phyloP scores from a whole-genome alignment of 176 grass and related monocot species.

The Rhipidocladum racemiflorum region DNA sequence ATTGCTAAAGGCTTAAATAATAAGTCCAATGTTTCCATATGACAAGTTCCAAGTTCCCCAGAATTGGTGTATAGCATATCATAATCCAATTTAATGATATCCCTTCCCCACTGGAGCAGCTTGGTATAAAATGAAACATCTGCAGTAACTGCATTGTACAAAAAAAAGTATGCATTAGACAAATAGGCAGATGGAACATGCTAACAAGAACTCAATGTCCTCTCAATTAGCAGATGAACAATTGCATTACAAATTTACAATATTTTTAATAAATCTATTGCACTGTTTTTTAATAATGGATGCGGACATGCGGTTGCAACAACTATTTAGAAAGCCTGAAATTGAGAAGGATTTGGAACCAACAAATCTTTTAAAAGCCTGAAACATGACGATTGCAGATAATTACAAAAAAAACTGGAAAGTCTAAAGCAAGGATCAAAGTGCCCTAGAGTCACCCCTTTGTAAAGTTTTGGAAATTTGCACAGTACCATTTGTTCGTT shows the following conservation, averaged over 20 bases:
- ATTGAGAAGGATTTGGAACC: too few species aligned
- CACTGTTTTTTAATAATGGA: neutral
- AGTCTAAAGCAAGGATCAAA: neutral
- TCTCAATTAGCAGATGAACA: neutral
- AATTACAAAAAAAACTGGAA: too few species aligned
- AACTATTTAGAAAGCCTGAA: too few species aligned
- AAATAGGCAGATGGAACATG: neutral
- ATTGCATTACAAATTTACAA: neutral
- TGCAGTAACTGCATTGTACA: slow-evolving; percentile 17
- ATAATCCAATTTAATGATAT: neutral
- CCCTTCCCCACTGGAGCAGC: neutral
- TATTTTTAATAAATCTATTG: neutral
- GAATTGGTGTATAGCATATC: neutral
- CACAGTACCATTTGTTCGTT: neutral
- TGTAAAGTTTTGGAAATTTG: neutral
- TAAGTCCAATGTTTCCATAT: neutral
- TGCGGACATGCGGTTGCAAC: too few species aligned
- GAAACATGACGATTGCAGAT: too few species aligned
- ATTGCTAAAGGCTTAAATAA: neutral
- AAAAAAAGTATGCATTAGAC: neutral
- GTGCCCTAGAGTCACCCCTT: neutral
- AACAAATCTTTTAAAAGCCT: too few species aligned
- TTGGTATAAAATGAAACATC: slow-evolving; percentile 1
- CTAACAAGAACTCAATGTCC: neutral
- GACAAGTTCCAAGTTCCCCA: slow-evolving; percentile 7